Evolutionary conservation across 345 rosid genomes (phyloP).

Genomic region (Heritiera fomes): DNA sequence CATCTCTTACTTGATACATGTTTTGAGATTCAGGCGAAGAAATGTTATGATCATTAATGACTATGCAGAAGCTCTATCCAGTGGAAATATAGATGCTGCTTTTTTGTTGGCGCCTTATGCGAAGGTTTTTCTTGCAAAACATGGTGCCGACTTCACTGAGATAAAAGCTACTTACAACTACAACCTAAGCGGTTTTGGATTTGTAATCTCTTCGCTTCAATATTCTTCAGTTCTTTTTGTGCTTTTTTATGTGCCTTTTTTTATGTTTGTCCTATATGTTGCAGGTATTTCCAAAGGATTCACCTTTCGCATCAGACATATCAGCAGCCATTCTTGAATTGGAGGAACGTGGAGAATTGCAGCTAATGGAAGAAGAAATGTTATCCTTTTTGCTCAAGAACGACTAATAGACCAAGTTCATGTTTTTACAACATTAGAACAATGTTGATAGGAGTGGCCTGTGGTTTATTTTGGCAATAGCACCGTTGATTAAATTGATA

Average conservation of each 20-base stretch:
- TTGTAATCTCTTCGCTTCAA: neutral
- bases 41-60: neutral
- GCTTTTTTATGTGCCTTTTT: neutral
- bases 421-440: neutral
- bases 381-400: neutral
- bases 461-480: neutral
- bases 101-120: neutral
- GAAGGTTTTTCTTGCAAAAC: neutral
- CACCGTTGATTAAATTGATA: neutral
- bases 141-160: neutral
- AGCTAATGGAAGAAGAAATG: conserved; percentile 3
- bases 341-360: neutral
- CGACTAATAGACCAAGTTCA: neutral
- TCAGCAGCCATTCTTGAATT: conserved; percentile 4
- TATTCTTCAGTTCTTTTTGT: neutral
- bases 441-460: neutral
- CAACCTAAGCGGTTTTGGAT: neutral
- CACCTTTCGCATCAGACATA: neutral
- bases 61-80: neutral
- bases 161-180: neutral
- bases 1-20: neutral
- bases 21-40: conserved; percentile 6
- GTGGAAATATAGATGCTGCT: neutral
- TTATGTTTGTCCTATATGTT: neutral
- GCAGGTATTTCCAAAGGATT: conserved; percentile 9